Base-by-base conservation (phyloP, 2,329 filamentous ascomycete genomes). In the Chrysosporium queenslandicum region DNA sequence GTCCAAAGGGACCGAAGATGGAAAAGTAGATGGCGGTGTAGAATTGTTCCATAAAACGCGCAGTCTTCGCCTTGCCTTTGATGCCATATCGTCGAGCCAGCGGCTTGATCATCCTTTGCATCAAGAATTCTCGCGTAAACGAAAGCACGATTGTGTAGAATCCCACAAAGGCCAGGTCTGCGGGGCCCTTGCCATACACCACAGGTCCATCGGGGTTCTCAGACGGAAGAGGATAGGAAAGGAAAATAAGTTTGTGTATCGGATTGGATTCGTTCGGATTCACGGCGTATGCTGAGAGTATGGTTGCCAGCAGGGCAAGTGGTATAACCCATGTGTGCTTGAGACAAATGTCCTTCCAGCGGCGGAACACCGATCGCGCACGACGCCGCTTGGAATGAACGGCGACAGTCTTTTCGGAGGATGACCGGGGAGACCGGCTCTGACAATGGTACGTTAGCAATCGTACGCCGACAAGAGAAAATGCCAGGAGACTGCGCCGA, bases 71-170 rank as follows among this genome's bases (percentile, higher is more conserved):
- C 53, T 83, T 79, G 57, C 79, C 81, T 55, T 73, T 77, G 63
- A 96, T 81, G 14, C 87, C 86, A 51, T 75, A 81, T 59, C 74
- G 76, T 40, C 80, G 75, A 4, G 88, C 87, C 56, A 90, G 74
- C 0, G 89, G 90, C 11, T 83, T 81, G 54, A 96, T 80, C 47
- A 94, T 63, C 62, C 88, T 83, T 71, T 95, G 90, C 90, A 95
- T 96, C 71, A 94, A 78, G 69, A 95, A 95, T 68, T 97, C 90
- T 65, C 90, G 87, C 9, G 88, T 94, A 68, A 97, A 96, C 56
- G 86, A 89, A 55, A 97, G 78, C 20, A 96, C 84, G 53, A 96
- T 74, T 37, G 81, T 91, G 72, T 96, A 96, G 73, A 96, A 96
- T 54, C 75, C 73, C 51, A 96, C 87, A 62, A 97, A 91, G 40